phyloP scores from a whole-genome alignment of 2,329 filamentous ascomycete species.

The Diaporthe batatas region DNA sequence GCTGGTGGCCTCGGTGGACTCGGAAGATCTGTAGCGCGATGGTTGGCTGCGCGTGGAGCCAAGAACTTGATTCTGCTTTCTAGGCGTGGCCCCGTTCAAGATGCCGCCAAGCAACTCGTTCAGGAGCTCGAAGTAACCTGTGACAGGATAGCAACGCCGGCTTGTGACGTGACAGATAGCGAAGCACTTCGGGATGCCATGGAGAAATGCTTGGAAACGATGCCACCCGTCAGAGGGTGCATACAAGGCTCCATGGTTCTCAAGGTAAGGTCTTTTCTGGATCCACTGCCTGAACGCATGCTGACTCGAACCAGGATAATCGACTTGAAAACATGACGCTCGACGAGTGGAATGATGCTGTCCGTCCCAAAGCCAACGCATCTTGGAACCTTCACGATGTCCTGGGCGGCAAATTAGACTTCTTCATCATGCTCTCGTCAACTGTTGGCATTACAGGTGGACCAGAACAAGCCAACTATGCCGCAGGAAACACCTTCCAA shows the following conservation, averaged over 20 bases:
- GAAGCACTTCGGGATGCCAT: constrained; percentile 28
- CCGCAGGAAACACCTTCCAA: constrained; percentile 45
- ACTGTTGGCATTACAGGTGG: constrained; percentile 45
- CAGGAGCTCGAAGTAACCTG: constrained; percentile 35
- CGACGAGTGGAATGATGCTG: constrained; percentile 41
- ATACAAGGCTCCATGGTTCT: constrained; percentile 45
- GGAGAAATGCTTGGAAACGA: constrained; percentile 22
- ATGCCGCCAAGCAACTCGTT: constrained; percentile 33
- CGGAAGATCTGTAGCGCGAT: constrained; percentile 42
- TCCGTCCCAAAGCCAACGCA: constrained; percentile 34
- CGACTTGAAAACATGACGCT: constrained; percentile 42
- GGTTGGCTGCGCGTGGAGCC: constrained; percentile 43
- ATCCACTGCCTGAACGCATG: not conserved
- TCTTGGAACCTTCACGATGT: constrained; percentile 30
- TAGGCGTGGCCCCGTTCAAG: constrained; percentile 37
- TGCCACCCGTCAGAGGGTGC: constrained; percentile 42
- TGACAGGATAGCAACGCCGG: constrained; percentile 38
- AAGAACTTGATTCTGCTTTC: constrained; percentile 43
- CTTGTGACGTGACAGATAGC: constrained; percentile 43
- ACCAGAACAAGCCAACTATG: constrained; percentile 45
- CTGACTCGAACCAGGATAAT: constrained; percentile 40
- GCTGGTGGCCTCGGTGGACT: constrained; percentile 49
- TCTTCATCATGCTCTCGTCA: constrained; percentile 47
- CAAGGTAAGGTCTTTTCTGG: constrained; percentile 36
- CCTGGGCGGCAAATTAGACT: constrained; percentile 28